Percentiles rank a stretch among this genome's conserved stretches.
phyloP scores from a whole-genome alignment of 2,329 filamentous ascomycete genomes.

The Cytospora schulzeri region DNA sequence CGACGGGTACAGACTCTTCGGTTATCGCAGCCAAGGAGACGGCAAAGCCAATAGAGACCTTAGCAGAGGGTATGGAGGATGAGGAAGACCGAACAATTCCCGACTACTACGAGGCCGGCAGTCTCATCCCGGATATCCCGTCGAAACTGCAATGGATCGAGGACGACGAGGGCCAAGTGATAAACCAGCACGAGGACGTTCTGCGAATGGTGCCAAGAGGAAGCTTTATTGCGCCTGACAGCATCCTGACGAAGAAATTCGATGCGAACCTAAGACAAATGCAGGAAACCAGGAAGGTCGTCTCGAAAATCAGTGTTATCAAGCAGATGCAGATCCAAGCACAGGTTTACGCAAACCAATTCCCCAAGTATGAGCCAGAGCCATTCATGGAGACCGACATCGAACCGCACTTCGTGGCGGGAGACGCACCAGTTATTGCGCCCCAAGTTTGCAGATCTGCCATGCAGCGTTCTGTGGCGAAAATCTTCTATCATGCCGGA shows the following conservation, averaged over 20 bases:
- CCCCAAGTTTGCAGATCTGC: constrained; percentile 80
- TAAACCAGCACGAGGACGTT: constrained; percentile 85
- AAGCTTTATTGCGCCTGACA: constrained; percentile 73
- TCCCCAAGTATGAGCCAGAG: constrained; percentile 91
- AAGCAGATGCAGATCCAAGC: constrained; percentile 99
- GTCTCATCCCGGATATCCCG: constrained; percentile 81
- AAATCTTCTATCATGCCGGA: constrained; percentile 93
- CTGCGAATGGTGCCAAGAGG: constrained; percentile 75
- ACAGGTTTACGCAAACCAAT: constrained; percentile 97
- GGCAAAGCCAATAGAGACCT: constrained; percentile 65
- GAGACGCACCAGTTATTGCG: constrained; percentile 86
- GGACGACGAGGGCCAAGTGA: constrained; percentile 84
- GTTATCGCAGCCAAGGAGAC: constrained; percentile 52
- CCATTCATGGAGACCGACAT: constrained; percentile 87
- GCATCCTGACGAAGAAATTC: constrained; percentile 75
- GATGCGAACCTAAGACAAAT: constrained; percentile 92
- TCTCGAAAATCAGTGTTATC: constrained; percentile 94
- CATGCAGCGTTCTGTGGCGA: constrained; percentile 86
- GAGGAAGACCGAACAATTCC: constrained; percentile 83
- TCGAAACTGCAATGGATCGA: constrained; percentile 82
- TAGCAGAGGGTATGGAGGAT: constrained; percentile 93
- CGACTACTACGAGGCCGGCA: constrained; percentile 91
- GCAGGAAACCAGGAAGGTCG: constrained; percentile 94
- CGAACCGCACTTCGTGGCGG: constrained; percentile 84
- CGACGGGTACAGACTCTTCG: constrained; percentile 45